Base-by-base conservation (phyloP, 768 basidiomycete species). In the Tephrocybe rancida region DNA sequence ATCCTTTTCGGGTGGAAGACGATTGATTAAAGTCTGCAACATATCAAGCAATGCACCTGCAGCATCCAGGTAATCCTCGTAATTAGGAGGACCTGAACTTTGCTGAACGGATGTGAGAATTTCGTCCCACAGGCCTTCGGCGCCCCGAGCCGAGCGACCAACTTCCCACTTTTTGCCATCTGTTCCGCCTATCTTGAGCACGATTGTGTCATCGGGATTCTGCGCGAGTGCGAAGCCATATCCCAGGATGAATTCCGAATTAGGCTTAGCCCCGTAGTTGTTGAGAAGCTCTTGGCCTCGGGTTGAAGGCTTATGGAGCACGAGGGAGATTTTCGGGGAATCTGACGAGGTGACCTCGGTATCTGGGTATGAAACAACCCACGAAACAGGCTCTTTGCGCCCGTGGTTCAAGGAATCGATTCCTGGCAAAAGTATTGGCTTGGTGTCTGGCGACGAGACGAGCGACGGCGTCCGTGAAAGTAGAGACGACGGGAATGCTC, bases 261-360 rank as follows among this genome's bases (percentile, higher is more conserved):
- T 95, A 0, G 92, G 85, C 66, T 97, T 97, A 0, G 86, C 82
- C 0, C 95, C 95, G 67, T 97, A 97, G 66, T 96, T 96, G 72
- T 95, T 96, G 73, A 87, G 85, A 18, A 95, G 72, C 66, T 94
- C 88, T 22, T 75, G 63, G 14, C 77, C 80, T 1, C 69, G 56
- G 1, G 57, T 56, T 3, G 75, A 71, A 0, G 73, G 44, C 1
- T 62, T 67, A 60, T 87, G 87, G 6, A 80, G 69, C 2, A 90
- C 73, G 47, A 96, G 78, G 1, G 88, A 83, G 50, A 95, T 80
- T 14, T 68, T 69, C 44, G 79, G 66, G 22, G 64, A 63, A 44
- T 54, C 30, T 14, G 58, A 43, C 5, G 55, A 50, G 29, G 60
- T 16, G n/a, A 48, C 32, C 43, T 64, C 48, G 42, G 52, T 37